These are phyloP conservation scores for Hymenoscyphus scutula DNA, from an alignment of 2,329 filamentous ascomycete genomes.

Conservation along the genomic window DNA sequence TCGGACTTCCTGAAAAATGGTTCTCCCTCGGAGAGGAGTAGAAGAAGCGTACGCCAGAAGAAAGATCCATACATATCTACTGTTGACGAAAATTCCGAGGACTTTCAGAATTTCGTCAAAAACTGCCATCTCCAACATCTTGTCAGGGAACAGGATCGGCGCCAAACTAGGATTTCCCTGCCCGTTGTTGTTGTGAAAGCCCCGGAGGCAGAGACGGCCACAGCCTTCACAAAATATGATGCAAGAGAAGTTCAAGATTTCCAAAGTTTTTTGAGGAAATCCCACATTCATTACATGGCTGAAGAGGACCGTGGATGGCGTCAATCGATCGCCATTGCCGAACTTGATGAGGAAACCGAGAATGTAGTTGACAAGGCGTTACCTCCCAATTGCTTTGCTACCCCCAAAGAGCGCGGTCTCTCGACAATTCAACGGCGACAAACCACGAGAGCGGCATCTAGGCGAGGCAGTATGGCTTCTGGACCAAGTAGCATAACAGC, in stretches of 20 bases:
- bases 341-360: neutral
- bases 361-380: neutral
- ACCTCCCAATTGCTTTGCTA: neutral
- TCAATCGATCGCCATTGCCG: neutral
- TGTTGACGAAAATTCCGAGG: slow-evolving; percentile 1
- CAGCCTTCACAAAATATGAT: neutral
- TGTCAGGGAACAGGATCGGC: slow-evolving; percentile 9
- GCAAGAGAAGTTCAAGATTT: neutral
- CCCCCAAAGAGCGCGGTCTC: neutral
- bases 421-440: neutral
- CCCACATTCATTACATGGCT: neutral
- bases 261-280: neutral
- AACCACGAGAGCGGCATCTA: neutral
- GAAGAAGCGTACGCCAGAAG: neutral
- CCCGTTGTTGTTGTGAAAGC: neutral
- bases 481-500: neutral
- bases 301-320: neutral
- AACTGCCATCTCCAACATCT: slow-evolving; percentile 4
- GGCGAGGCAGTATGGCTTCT: neutral
- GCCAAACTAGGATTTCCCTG: neutral
- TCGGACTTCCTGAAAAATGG: slow-evolving; percentile 15
- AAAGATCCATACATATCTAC: neutral
- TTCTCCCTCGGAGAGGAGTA: neutral
- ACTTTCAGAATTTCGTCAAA: slow-evolving; percentile 6
- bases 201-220: neutral